Conservation (phyloP, 164 flowering plant genomes). For the Vitis riparia region DNA sequence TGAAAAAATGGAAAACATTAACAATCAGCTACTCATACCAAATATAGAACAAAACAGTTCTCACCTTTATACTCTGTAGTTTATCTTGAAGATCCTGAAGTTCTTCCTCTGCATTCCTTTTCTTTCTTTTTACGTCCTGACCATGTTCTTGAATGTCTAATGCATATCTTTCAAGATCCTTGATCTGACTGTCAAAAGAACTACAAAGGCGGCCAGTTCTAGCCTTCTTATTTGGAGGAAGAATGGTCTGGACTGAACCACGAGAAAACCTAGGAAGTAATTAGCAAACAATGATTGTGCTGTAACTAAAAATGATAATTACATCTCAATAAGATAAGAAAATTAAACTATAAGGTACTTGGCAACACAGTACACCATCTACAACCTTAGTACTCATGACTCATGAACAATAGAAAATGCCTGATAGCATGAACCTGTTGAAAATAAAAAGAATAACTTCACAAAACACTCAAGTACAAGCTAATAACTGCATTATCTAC, state of each 20-base stretch:
- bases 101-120: slow-evolving; percentile 51
- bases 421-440: too few species aligned
- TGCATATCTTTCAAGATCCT: slow-evolving; percentile 45
- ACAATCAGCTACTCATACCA: background rate
- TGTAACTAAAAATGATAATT: background rate
- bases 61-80: slow-evolving; percentile 54
- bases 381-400: background rate
- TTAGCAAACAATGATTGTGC: background rate
- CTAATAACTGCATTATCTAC: background rate
- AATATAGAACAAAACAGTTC: background rate
- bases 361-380: background rate
- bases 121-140: slow-evolving; percentile 31
- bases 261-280: slow-evolving; percentile 72
- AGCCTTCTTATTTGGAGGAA: slow-evolving; percentile 66
- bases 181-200: slow-evolving; percentile 72
- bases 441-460: background rate
- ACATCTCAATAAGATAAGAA: background rate
- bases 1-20: background rate
- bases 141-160: slow-evolving; percentile 30
- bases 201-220: slow-evolving; percentile 75
- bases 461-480: background rate
- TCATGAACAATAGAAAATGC: background rate
- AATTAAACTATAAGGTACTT: background rate
- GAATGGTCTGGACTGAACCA: slow-evolving; percentile 80
- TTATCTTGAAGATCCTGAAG: slow-evolving; percentile 31